A percentile compares a stretch with the other conserved stretches of the same genome.
Evolutionary conservation across 1,284 basidiomycete species (phyloP).

Genomic region (Cryptococcus sp.): DNA sequence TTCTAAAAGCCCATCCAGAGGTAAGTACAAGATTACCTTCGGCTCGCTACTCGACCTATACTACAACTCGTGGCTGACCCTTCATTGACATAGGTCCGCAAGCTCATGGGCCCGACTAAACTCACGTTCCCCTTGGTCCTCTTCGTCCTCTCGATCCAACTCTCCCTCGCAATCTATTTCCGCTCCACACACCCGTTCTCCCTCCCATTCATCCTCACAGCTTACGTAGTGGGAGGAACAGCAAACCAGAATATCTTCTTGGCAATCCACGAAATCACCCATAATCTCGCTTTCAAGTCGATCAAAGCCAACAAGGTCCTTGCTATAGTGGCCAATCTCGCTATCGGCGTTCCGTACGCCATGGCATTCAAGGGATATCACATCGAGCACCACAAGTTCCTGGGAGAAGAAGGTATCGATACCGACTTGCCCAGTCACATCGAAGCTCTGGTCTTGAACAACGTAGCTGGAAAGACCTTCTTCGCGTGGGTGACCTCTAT

Average conservation of each 20-base stretch:
- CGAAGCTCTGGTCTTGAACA: conserved; percentile 84
- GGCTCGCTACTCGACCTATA: neutral
- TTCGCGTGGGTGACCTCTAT: conserved; percentile 70
- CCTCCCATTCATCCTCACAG: conserved; percentile 69
- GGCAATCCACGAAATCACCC: conserved; percentile 97
- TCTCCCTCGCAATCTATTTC: conserved; percentile 66
- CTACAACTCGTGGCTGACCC: conserved; percentile 5
- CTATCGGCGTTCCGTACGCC: conserved; percentile 92
- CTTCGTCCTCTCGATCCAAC: conserved; percentile 74
- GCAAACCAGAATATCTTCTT: conserved; percentile 97
- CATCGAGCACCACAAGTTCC: conserved; percentile 89
- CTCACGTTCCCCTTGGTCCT: conserved; percentile 85
- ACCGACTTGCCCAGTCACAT: conserved; percentile 84
- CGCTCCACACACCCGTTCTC: conserved; percentile 69
- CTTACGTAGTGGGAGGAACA: conserved; percentile 89
- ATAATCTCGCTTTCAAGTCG: conserved; percentile 90
- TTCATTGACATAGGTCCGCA: conserved; percentile 66
- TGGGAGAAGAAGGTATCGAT: conserved; percentile 95
- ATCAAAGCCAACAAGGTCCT: conserved; percentile 81
- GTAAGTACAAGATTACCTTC: conserved; percentile 53
- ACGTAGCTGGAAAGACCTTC: conserved; percentile 95
- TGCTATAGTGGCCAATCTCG: conserved; percentile 87
- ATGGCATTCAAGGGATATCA: conserved; percentile 98
- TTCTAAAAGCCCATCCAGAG: conserved; percentile 93
- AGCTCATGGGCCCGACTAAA: conserved; percentile 92